Evolutionary conservation across 2,329 filamentous ascomycete genomes (phyloP), one percentile per base, ranked within the genome.

Genomic region (Nannizzia gypsea): DNA sequence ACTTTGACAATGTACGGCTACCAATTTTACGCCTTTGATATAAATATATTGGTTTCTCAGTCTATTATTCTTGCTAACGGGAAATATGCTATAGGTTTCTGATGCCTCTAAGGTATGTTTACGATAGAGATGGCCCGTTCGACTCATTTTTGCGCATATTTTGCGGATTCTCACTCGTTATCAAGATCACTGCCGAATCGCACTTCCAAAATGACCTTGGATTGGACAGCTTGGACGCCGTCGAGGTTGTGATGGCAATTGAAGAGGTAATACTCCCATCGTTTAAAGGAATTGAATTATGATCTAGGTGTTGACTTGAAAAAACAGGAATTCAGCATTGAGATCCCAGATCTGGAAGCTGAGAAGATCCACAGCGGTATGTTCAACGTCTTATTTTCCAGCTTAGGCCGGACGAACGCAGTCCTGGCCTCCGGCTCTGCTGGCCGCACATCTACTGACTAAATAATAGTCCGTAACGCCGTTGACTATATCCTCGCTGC

Each of bases 211-310:
- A 96, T 76, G 92, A 99, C 78, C 88, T 99, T 65, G 93, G 91
- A 66, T 81, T 99, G 70, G 93, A 99, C 81, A 95, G 88, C 78
- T 83, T 99, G 76, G 93, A 99, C 76, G 96, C 93, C 65, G 93
- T 99, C 65, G 93, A 99, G 82, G 93, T 99, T 67, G 93, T 99
- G 70, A 99, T 99, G 93, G 93, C 93, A 67, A 97, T 99, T 78
- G 93, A 99, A 83, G 93, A 99, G 86, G 88, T 90, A 77, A 65
- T 17, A 20, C n/a, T 36, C 15, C 20, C n/a, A 36, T 46, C 38
- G 6, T 24, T 17, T 56, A 17, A 63, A n/a, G n/a, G 38, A 55
- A 34, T 60, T 60, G 63, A 13, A 34, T 24, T 42, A 44, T 57
- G 54, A 55, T 60, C 60, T 64, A 42, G 38, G 20, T 65, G 38